Conservation (phyloP, 139 green algal species). For the Picocystis salinarum region DNA sequence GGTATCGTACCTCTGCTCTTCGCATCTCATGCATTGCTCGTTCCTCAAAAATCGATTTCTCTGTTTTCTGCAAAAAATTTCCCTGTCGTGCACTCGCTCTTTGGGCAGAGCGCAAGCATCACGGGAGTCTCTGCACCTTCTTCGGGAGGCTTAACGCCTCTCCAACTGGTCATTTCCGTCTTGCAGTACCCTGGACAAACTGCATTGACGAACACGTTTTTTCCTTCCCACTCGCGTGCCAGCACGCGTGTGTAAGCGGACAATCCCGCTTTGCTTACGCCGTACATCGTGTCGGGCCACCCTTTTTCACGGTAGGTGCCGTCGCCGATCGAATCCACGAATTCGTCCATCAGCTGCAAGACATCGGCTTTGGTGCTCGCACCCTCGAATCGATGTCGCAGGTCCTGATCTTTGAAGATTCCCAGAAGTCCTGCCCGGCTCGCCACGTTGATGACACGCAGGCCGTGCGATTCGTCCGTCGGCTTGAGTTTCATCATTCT, state of each 20-base stretch:
- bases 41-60: too few species aligned
- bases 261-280: slow-evolving; percentile 28
- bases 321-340: slow-evolving; percentile 18
- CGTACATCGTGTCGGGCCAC: slow-evolving; percentile 22
- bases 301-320: slow-evolving; percentile 14
- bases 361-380: slow-evolving; percentile 12
- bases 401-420: slow-evolving; percentile 9
- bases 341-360: slow-evolving; percentile 17
- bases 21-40: too few species aligned
- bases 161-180: slow-evolving; percentile 29
- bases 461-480: too few species aligned
- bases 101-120: slow-evolving; percentile 37
- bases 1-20: too few species aligned
- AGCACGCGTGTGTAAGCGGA: slow-evolving; percentile 29
- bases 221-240: slow-evolving; percentile 18
- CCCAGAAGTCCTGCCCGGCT: slow-evolving; percentile 11
- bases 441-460: slow-evolving; percentile 29
- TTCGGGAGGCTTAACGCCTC: slow-evolving; percentile 17
- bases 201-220: slow-evolving; percentile 20
- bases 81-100: too few species aligned
- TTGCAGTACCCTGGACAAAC: slow-evolving; percentile 31
- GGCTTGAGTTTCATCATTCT: slow-evolving; percentile 20
- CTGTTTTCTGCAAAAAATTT: too few species aligned
- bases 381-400: slow-evolving; percentile 12
- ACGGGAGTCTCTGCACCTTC: slow-evolving; percentile 39